Percentiles rank a stretch among this genome's conserved stretches.
phyloP scores from a whole-genome alignment of 2,329 filamentous ascomycete genomes.

The Hymenoscyphus linearis region DNA sequence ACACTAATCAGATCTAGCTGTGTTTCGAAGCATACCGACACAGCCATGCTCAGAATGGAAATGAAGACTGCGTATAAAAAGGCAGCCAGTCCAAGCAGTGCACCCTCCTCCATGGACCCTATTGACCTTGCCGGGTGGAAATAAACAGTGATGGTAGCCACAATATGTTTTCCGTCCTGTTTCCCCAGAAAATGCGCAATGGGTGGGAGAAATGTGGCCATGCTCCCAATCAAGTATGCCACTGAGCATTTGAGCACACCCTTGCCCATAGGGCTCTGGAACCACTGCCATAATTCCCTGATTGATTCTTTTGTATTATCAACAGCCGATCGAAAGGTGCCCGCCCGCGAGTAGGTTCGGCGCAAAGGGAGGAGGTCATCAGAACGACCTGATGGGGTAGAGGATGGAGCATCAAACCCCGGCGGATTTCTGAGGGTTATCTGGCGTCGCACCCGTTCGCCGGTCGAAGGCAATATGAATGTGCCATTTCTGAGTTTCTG shows the following conservation, averaged over 20 bases:
- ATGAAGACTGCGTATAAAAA: constrained; percentile 74
- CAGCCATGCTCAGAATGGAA: constrained; percentile 80
- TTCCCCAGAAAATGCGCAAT: constrained; percentile 71
- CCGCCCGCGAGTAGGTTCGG: constrained; percentile 22
- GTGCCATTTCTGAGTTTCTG: constrained; percentile 78
- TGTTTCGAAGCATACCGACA: constrained; percentile 72
- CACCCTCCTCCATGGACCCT: constrained; percentile 86
- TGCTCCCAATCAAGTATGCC: constrained; percentile 79
- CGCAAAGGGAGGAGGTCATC: constrained; percentile 14
- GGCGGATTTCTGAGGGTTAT: constrained; percentile 66
- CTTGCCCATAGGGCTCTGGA: constrained; percentile 67
- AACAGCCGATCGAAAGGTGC: constrained; percentile 32
- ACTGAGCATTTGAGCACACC: constrained; percentile 87
- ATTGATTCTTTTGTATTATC: constrained; percentile 33
- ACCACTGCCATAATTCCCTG: constrained; percentile 49
- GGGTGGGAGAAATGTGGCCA: constrained; percentile 75
- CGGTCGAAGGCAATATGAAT: constrained; percentile 80
- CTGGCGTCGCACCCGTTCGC: constrained; percentile 73
- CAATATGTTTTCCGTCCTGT: constrained; percentile 89
- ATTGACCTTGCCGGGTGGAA: constrained; percentile 85
- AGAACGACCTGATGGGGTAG: constrained; percentile 8
- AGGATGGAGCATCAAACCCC: constrained; percentile 21
- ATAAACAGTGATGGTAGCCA: constrained; percentile 90
- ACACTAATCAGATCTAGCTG: constrained; percentile 60
- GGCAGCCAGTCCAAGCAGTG: constrained; percentile 69